Conservation (phyloP, 306 rosid species). For the Cucumis cinereus region DNA sequence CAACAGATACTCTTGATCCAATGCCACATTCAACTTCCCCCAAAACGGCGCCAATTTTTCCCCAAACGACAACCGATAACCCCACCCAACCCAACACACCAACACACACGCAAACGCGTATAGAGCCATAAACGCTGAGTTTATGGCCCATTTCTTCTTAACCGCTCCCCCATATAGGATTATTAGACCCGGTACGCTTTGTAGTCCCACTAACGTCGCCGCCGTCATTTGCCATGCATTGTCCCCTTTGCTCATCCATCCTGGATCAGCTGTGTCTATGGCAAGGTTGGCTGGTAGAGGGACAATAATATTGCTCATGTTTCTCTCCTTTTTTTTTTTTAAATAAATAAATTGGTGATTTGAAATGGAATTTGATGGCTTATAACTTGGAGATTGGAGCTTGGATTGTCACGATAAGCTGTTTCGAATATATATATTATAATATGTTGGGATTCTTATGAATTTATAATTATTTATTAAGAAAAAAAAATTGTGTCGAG, state of each 20-base stretch:
- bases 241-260: constrained; percentile 37
- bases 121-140: constrained; percentile 35
- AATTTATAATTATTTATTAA: background rate
- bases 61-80: constrained; percentile 29
- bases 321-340: background rate
- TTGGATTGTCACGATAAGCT: constrained; percentile 7
- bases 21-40: constrained; percentile 22
- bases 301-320: background rate
- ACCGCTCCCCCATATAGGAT: constrained; percentile 32
- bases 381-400: background rate
- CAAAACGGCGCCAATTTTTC: constrained; percentile 8
- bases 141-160: constrained; percentile 42
- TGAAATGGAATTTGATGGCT: background rate
- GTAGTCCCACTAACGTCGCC: constrained; percentile 27
- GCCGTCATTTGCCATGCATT: constrained; percentile 40
- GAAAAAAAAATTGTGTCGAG: no score
- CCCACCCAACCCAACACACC: constrained; percentile 35
- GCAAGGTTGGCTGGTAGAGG: constrained; percentile 13
- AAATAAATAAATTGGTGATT: background rate
- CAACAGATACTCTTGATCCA: constrained; percentile 12
- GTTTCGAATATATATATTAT: background rate
- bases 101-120: constrained; percentile 34
- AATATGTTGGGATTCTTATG: background rate
- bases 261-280: constrained; percentile 11
- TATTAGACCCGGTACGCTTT: constrained; percentile 32